A percentile compares a stretch with the other conserved stretches of the same genome.
Conservation (phyloP, 495 filamentous ascomycete genomes). For the Pyronema domesticum region DNA sequence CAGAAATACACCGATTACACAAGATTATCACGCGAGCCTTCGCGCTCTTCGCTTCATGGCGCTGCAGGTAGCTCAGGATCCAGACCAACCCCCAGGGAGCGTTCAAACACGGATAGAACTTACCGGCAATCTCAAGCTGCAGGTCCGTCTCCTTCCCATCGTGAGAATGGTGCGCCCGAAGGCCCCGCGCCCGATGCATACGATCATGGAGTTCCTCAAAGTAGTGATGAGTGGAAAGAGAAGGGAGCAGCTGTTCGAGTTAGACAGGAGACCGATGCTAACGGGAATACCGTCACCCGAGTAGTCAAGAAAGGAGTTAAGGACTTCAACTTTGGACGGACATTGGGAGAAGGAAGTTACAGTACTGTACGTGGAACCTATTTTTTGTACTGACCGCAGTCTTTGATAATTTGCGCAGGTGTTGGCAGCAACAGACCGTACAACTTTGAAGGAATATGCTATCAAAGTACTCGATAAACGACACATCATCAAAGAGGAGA, state of each 20-base stretch:
- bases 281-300: slow-evolving; percentile 62
- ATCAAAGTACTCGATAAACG: slow-evolving; percentile 98
- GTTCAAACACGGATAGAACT: slow-evolving; percentile 23
- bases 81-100: slow-evolving; percentile 13
- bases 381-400: background rate
- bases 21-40: slow-evolving; percentile 24
- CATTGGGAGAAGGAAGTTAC: slow-evolving; percentile 93
- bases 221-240: slow-evolving; percentile 91
- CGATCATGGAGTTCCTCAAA: slow-evolving; percentile 41
- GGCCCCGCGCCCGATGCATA: slow-evolving; percentile 22
- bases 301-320: slow-evolving; percentile 91
- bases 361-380: slow-evolving; percentile 50
- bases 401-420: slow-evolving; percentile 15
- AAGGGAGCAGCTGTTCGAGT: slow-evolving; percentile 67
- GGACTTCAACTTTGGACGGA: slow-evolving; percentile 86
- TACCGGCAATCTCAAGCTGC: slow-evolving; percentile 23
- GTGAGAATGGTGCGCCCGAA: slow-evolving; percentile 37
- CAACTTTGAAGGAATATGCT: slow-evolving; percentile 89
- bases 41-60: slow-evolving; percentile 16
- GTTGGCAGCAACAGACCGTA: slow-evolving; percentile 80
- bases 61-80: slow-evolving; percentile 11
- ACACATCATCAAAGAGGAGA: slow-evolving; percentile 99
- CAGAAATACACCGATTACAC: slow-evolving; percentile 22
- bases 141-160: slow-evolving; percentile 43
- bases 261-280: slow-evolving; percentile 62